A percentile compares a stretch with the other conserved stretches of the same genome.
These are phyloP conservation scores for Thymus quinquecostatus DNA, from an alignment of 257 asterid genomes.

Conservation along the genomic window DNA sequence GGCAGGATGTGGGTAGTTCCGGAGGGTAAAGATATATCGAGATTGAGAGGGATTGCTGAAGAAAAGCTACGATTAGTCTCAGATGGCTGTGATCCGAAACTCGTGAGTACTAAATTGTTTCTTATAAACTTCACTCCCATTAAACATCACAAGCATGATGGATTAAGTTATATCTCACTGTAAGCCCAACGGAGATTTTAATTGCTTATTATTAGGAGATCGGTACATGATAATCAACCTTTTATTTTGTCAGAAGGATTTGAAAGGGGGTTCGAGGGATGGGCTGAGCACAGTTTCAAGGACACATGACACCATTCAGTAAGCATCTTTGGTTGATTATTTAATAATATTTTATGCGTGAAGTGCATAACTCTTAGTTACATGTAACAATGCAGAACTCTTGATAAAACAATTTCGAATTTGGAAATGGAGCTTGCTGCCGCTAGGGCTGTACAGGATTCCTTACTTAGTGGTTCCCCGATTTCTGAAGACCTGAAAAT, in stretches of 20 bases:
- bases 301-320: slow-evolving; percentile 66
- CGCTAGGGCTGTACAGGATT: slow-evolving; percentile 88
- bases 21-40: slow-evolving; percentile 63
- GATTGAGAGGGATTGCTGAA: slow-evolving; percentile 42
- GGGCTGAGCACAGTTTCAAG: slow-evolving; percentile 54
- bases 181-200: background rate
- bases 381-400: slow-evolving; percentile 51
- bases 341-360: slow-evolving; percentile 8
- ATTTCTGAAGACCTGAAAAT: slow-evolving; percentile 67
- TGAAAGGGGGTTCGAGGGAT: slow-evolving; percentile 48
- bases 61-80: slow-evolving; percentile 59
- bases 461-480: slow-evolving; percentile 82
- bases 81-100: slow-evolving; percentile 59
- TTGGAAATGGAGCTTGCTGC: slow-evolving; percentile 91
- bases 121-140: background rate
- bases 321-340: slow-evolving; percentile 41
- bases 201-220: slow-evolving; percentile 14
- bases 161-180: background rate
- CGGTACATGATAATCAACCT: slow-evolving; percentile 10
- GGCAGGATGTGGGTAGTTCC: slow-evolving; percentile 92
- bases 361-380: slow-evolving; percentile 23
- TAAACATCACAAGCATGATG: slow-evolving; percentile 9
- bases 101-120: slow-evolving; percentile 48
- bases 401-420: slow-evolving; percentile 81
- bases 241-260: slow-evolving; percentile 45